phyloP scores from a whole-genome alignment of 345 rosid genomes.

The Geranium brycei region DNA sequence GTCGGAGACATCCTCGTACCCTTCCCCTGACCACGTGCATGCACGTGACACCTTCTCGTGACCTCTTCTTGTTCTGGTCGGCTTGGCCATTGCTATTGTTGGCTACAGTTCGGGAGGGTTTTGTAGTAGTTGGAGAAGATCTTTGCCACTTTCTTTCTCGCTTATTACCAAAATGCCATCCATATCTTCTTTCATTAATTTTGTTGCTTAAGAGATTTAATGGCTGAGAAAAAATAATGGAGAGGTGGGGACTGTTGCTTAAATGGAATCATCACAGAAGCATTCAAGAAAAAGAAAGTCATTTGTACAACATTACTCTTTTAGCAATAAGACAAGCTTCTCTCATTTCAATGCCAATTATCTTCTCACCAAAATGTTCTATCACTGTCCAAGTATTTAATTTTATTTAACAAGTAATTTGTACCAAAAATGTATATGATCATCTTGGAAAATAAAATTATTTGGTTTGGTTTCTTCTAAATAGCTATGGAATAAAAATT shows the following conservation, averaged over 20 bases:
- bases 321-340: background rate
- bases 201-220: no score
- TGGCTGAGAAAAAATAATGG: background rate
- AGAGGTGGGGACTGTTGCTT: background rate
- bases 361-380: background rate
- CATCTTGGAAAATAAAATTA: no score
- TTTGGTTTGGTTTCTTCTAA: background rate
- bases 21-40: slow-evolving; percentile 1
- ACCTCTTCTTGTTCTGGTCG: background rate
- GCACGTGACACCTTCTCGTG: background rate
- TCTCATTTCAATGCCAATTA: background rate
- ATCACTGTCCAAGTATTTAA: background rate
- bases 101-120: background rate
- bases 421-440: no score
- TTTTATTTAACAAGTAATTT: no score
- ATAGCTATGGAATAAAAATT: no score
- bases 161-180: background rate
- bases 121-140: background rate
- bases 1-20: slow-evolving; percentile 29
- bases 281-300: background rate
- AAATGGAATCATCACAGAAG: background rate
- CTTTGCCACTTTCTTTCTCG: background rate
- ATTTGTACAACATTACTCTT: background rate
- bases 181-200: background rate
- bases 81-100: background rate